phyloP scores from a whole-genome alignment of 2,329 filamentous ascomycete species.

The Ophiognomonia clavigignenti-juglandacearum region DNA sequence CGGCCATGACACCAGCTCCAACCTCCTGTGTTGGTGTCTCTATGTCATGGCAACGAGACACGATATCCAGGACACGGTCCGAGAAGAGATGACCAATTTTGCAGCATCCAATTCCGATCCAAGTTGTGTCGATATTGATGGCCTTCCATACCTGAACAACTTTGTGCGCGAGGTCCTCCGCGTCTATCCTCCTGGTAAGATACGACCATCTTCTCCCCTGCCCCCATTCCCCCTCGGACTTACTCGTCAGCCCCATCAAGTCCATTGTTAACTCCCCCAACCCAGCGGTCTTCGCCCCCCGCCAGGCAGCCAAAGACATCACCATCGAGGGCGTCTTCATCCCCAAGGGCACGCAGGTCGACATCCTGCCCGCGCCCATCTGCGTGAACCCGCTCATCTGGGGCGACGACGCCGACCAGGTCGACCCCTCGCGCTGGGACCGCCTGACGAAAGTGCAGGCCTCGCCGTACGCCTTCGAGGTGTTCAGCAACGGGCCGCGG shows the following conservation, averaged over 20 bases:
- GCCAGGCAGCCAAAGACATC: slow-evolving; percentile 18
- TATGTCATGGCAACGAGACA: slow-evolving; percentile 27
- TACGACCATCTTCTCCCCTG: neutral
- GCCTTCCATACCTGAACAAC: slow-evolving; percentile 28
- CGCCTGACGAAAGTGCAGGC: slow-evolving; percentile 19
- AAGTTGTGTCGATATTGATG: slow-evolving; percentile 21
- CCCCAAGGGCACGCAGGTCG: slow-evolving; percentile 21
- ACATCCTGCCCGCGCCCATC: slow-evolving; percentile 18
- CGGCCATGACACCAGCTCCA: slow-evolving; percentile 31
- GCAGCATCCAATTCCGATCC: neutral
- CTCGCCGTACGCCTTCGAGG: slow-evolving; percentile 28
- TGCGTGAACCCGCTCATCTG: slow-evolving; percentile 21
- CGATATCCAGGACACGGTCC: slow-evolving; percentile 26
- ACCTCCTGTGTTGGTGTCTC: slow-evolving; percentile 27
- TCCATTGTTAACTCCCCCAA: too few species aligned
- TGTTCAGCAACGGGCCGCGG: slow-evolving; percentile 32
- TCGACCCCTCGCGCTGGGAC: slow-evolving; percentile 22
- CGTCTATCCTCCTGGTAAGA: slow-evolving; percentile 26
- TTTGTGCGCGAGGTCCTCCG: slow-evolving; percentile 31
- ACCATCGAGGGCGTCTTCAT: slow-evolving; percentile 20
- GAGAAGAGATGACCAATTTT: slow-evolving; percentile 24
- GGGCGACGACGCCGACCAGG: slow-evolving; percentile 21
- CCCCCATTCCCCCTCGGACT: neutral
- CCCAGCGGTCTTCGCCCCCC: too few species aligned
- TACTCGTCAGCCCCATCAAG: too few species aligned